These are phyloP conservation scores for Metschnikowia corniflorae DNA, from an alignment of 805 yeast species.

Conservation along the genomic window DNA sequence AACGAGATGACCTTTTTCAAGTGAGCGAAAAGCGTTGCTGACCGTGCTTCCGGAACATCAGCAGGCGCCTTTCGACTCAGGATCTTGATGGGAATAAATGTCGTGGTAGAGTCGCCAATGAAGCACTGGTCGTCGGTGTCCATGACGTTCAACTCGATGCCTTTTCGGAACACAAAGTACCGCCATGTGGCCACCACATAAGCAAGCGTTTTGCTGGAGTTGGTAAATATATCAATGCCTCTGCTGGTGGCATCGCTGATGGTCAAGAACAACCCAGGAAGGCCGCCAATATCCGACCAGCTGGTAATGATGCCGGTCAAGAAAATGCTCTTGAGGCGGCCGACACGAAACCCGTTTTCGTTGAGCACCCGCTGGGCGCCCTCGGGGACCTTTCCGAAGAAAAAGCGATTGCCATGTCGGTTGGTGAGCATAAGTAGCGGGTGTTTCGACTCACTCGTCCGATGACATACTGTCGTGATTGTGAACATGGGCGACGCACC, in stretches of 20 bases:
- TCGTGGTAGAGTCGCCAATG: constrained; percentile 35
- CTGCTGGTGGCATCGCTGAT: constrained; percentile 72
- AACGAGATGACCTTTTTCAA: constrained; percentile 39
- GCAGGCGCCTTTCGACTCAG: constrained; percentile 2
- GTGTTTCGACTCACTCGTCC: constrained; percentile 50
- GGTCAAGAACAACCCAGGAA: constrained; percentile 85
- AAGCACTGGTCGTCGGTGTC: constrained; percentile 29
- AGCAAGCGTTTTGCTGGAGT: constrained; percentile 27
- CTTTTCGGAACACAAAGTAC: constrained; percentile 78
- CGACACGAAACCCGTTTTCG: constrained; percentile 54
- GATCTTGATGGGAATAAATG: constrained; percentile 37
- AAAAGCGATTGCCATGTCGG: constrained; percentile 49
- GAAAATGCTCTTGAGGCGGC: constrained; percentile 62
- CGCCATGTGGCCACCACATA: constrained; percentile 80
- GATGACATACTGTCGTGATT: constrained; percentile 50
- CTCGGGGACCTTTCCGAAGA: constrained; percentile 80
- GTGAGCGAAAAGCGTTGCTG: constrained; percentile 11
- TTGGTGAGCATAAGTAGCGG: constrained; percentile 54
- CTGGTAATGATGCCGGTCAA: constrained; percentile 65
- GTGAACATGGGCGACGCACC: constrained; percentile 39
- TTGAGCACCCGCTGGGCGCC: constrained; percentile 78
- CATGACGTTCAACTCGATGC: constrained; percentile 46
- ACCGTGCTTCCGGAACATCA: neutral
- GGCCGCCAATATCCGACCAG: constrained; percentile 85
- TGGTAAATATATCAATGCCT: constrained; percentile 50